phyloP scores from a whole-genome alignment of 345 rosid species.

The Melaleuca alternifolia region DNA sequence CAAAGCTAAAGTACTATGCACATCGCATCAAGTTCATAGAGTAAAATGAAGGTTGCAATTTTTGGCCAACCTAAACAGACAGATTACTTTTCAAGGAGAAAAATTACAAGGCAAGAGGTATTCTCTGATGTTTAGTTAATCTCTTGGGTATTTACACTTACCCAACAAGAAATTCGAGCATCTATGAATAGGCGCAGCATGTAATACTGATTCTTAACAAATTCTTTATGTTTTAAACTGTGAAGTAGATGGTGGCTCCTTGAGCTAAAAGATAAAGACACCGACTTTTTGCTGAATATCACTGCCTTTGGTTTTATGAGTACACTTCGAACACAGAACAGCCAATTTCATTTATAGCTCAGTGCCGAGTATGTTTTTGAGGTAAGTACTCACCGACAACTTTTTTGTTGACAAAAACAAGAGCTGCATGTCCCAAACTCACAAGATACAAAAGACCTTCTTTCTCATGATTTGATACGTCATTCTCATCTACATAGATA shows the following conservation, averaged over 20 bases:
- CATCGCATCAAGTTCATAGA: not conserved
- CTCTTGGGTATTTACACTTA: not conserved
- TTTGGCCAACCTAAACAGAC: not conserved
- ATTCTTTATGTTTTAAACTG: not conserved
- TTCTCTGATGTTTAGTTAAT: not conserved
- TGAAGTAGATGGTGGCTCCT: not conserved
- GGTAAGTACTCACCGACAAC: conserved; percentile 16
- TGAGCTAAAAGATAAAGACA: not conserved
- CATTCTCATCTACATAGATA: conserved; percentile 13
- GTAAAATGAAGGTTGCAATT: not conserved
- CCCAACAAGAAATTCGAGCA: not conserved
- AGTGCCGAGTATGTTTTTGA: not conserved
- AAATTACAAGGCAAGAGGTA: not conserved
- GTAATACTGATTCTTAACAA: not conserved
- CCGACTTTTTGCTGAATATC: not conserved
- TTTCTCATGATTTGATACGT: conserved; percentile 3
- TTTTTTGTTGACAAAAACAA: conserved; percentile 40
- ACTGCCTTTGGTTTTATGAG: not conserved
- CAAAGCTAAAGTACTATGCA: not conserved
- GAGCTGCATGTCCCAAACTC: conserved; percentile 61
- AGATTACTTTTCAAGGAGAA: not conserved
- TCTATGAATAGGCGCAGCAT: not conserved
- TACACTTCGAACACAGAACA: not conserved
- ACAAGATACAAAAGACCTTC: conserved; percentile 15
- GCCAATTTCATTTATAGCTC: not conserved